phyloP scores from a whole-genome alignment of 305 asterid species.

The Petunia hybrid region DNA sequence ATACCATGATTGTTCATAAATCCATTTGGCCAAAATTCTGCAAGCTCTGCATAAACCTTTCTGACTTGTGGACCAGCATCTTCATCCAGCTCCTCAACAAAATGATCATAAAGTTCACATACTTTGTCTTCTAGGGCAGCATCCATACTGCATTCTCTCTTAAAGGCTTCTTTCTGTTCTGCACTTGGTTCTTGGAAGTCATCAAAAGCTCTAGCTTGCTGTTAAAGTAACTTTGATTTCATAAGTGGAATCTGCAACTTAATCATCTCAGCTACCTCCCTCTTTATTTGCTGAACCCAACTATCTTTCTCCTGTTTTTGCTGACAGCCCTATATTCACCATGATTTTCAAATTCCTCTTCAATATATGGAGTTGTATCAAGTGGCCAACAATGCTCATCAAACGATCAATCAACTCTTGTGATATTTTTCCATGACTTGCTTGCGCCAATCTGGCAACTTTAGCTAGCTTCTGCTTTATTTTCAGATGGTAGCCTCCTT shows the following conservation, averaged over 20 bases:
- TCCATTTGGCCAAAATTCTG: constrained; percentile 91
- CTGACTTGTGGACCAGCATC: constrained; percentile 92
- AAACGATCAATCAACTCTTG: constrained; percentile 77
- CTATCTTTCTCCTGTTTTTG: constrained; percentile 57
- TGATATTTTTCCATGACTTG: constrained; percentile 83
- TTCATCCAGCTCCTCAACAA: constrained; percentile 85
- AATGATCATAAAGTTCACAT: constrained; percentile 82
- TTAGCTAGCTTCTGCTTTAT: constrained; percentile 94
- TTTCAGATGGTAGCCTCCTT: constrained; percentile 84
- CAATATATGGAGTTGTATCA: constrained; percentile 87
- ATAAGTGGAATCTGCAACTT: constrained; percentile 49
- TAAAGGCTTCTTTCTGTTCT: constrained; percentile 72
- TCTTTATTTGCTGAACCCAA: constrained; percentile 52
- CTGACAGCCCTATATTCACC: constrained; percentile 52
- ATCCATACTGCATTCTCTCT: constrained; percentile 74
- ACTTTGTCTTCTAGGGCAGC: constrained; percentile 78
- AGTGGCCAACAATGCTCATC: constrained; percentile 95
- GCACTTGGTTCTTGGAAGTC: constrained; percentile 73
- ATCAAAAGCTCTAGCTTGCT: constrained; percentile 65
- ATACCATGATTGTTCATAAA: constrained; percentile 89
- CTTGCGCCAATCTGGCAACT: constrained; percentile 96
- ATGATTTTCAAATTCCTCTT: constrained; percentile 63
- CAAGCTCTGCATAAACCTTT: constrained; percentile 94
- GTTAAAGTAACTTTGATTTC: constrained; percentile 63
- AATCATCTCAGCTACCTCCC: constrained; percentile 62